phyloP scores from a whole-genome alignment of 129 eudicot genomes.

The carrot (Daucus carota) region DNA sequence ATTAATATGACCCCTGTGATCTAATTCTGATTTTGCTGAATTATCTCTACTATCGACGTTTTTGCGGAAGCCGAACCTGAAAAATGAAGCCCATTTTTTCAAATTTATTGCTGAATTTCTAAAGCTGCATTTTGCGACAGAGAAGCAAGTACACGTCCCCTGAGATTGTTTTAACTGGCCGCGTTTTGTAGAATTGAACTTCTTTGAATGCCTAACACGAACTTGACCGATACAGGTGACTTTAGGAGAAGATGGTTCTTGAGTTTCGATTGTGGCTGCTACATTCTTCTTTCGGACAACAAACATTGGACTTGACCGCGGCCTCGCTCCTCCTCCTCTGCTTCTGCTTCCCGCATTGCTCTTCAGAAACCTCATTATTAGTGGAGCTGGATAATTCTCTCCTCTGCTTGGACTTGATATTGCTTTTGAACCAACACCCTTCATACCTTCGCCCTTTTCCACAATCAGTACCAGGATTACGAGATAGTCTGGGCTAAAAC shows the following conservation, averaged over 20 bases:
- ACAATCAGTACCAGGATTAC: background rate
- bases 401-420: slow-evolving; percentile 52
- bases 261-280: slow-evolving; percentile 10
- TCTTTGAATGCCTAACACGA: slow-evolving; percentile 36
- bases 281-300: slow-evolving; percentile 26
- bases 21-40: background rate
- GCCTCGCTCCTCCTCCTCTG: slow-evolving; percentile 27
- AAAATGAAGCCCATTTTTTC: slow-evolving; percentile 29
- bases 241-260: slow-evolving; percentile 82
- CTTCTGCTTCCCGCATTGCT: slow-evolving; percentile 42
- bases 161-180: background rate
- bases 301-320: slow-evolving; percentile 43
- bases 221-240: slow-evolving; percentile 97
- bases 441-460: slow-evolving; percentile 21
- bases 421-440: slow-evolving; percentile 31
- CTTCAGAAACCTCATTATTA: slow-evolving; percentile 47
- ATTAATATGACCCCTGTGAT: background rate
- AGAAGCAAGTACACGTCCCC: slow-evolving; percentile 10
- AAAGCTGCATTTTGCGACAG: slow-evolving; percentile 16
- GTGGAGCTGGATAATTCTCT: slow-evolving; percentile 63
- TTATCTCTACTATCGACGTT: background rate
- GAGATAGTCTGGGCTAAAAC: background rate
- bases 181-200: background rate
- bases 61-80: background rate
- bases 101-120: no score